These are phyloP conservation scores for Leishmania gerbilli DNA, from an alignment of 208 protist genomes.

Conservation along the genomic window DNA sequence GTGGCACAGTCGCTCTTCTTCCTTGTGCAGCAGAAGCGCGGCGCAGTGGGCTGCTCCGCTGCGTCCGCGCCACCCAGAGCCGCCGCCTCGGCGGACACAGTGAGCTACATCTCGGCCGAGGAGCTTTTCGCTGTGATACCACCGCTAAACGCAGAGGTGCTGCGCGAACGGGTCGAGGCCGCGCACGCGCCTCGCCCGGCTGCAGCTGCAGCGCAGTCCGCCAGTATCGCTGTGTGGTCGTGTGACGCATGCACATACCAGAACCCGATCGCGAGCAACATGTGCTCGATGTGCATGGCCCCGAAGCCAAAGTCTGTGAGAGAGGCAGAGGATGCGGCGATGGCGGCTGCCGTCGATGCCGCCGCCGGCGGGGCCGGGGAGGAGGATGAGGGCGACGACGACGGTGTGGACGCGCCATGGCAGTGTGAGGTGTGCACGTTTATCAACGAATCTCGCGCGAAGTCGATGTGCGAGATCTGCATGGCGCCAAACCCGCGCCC, in stretches of 20 bases:
- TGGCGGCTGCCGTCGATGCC: background rate
- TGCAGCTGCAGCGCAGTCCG: background rate
- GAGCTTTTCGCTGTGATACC: constrained; percentile 31
- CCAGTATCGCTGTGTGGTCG: constrained; percentile 28
- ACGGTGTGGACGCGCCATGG: constrained; percentile 51
- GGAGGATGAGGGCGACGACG: constrained; percentile 28
- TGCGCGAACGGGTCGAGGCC: constrained; percentile 23
- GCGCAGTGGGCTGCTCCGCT: background rate
- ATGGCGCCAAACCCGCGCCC: constrained; percentile 50
- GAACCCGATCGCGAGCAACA: constrained; percentile 31
- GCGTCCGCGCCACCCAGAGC: background rate
- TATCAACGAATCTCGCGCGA: constrained; percentile 46
- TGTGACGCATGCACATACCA: constrained; percentile 58
- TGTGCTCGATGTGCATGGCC: constrained; percentile 45
- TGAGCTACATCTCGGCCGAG: constrained; percentile 14
- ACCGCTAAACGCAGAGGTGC: constrained; percentile 18
- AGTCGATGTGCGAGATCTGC: constrained; percentile 51
- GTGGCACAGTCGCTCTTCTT: constrained; percentile 39
- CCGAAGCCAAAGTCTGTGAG: constrained; percentile 26
- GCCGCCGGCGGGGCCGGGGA: background rate
- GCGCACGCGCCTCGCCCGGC: background rate
- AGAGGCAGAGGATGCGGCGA: constrained; percentile 18
- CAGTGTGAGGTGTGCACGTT: constrained; percentile 65
- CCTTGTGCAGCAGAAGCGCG: constrained; percentile 16
- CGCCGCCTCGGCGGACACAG: background rate